Conservation (phyloP, 1,284 basidiomycete species). For the Hypsizygus ulmarius region DNA sequence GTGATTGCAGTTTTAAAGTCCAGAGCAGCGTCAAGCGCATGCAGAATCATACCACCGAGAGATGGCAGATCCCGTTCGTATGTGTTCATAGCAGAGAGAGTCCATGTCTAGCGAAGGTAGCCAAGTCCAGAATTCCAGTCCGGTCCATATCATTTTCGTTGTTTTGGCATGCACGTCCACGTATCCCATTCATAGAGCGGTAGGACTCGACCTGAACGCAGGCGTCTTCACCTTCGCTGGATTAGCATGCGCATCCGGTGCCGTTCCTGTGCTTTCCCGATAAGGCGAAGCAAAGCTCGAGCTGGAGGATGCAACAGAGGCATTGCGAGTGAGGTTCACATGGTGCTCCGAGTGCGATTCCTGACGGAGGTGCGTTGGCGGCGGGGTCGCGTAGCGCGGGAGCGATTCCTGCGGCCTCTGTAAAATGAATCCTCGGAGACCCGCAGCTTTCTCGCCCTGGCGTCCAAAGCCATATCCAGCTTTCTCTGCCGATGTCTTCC, state of each 20-base stretch:
- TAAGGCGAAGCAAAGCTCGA: slow-evolving; percentile 31
- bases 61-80: too few species aligned
- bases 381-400: slow-evolving; percentile 44
- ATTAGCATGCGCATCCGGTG: background rate
- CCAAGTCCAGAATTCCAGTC: too few species aligned
- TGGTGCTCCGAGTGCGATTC: slow-evolving; percentile 7
- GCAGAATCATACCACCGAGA: too few species aligned
- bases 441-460: slow-evolving; percentile 73
- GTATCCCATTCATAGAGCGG: slow-evolving; percentile 7
- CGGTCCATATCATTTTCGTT: too few species aligned
- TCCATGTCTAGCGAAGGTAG: too few species aligned
- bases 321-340: slow-evolving; percentile 15
- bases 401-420: slow-evolving; percentile 56
- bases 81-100: too few species aligned
- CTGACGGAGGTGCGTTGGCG: slow-evolving; percentile 1
- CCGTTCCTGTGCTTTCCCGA: slow-evolving; percentile 13
- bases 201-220: slow-evolving; percentile 16
- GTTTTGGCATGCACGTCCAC: too few species aligned
- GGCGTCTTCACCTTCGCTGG: slow-evolving; percentile 3
- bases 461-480: slow-evolving; percentile 72
- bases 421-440: slow-evolving; percentile 51
- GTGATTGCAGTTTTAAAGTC: too few species aligned
- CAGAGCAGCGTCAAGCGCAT: too few species aligned
- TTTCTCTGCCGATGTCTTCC: slow-evolving; percentile 32
- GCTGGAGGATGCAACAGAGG: slow-evolving; percentile 22